Evolutionary conservation across 2,329 filamentous ascomycete genomes (phyloP).

Genomic region (Microsporum ferrugineum): DNA sequence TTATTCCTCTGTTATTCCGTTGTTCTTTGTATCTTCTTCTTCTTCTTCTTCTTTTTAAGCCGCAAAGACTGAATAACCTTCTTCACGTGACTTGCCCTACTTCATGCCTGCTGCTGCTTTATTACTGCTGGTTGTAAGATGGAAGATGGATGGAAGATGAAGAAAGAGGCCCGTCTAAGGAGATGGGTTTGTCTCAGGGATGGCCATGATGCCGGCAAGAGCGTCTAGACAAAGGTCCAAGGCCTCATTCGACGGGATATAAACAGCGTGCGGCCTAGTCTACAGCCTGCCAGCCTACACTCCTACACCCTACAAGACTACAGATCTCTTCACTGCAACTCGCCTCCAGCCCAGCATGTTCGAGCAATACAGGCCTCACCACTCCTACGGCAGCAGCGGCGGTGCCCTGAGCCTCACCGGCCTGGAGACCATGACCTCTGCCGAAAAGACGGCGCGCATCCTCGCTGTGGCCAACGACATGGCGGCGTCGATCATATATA

Average conservation of each 20-base stretch:
- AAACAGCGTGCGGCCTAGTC: not conserved
- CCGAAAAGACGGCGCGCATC: conserved; percentile 18
- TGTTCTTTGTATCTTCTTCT: not conserved
- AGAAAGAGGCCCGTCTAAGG: too few relatives aligned
- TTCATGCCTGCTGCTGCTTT: not conserved
- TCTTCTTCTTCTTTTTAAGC: not conserved
- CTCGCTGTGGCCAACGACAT: conserved; percentile 24
- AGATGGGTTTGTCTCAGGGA: not conserved
- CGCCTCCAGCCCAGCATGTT: not conserved
- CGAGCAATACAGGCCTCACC: conserved; percentile 1
- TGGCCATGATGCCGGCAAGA: not conserved
- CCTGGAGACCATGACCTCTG: conserved; percentile 14
- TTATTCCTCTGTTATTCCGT: not conserved
- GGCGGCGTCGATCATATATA: conserved; percentile 20
- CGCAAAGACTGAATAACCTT: too few relatives aligned
- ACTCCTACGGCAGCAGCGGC: conserved; percentile 9
- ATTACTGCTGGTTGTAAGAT: not conserved
- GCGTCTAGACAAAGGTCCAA: not conserved
- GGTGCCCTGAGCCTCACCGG: conserved; percentile 19
- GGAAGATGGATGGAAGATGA: too few relatives aligned
- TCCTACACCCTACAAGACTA: not conserved
- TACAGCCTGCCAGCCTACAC: not conserved
- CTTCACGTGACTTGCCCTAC: too few relatives aligned
- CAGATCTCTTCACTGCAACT: not conserved
- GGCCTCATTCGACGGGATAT: not conserved